phyloP scores from a whole-genome alignment of 2,329 filamentous ascomycete species.

The Aspergillus sp. region DNA sequence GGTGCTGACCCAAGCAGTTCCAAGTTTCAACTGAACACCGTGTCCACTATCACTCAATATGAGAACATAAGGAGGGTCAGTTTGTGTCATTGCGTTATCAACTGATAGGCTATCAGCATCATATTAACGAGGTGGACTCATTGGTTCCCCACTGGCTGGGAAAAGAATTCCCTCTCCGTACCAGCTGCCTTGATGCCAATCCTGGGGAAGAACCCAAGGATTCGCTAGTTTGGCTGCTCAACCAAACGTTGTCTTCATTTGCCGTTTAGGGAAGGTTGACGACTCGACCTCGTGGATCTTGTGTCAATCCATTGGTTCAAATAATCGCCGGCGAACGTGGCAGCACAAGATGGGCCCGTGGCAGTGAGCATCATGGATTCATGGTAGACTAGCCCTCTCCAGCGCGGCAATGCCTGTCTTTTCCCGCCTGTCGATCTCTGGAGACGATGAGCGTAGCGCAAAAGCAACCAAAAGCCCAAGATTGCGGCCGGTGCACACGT shows the following conservation, averaged over 20 bases:
- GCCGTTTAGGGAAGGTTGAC: constrained; percentile 3
- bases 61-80: neutral
- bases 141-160: neutral
- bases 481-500: constrained; percentile 4
- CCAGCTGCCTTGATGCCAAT: neutral
- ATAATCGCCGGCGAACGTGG: constrained; percentile 1
- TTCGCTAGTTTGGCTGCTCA: no score
- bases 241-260: neutral
- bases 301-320: neutral
- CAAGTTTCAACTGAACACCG: constrained; percentile 9
- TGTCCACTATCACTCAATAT: constrained; percentile 7
- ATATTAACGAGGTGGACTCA: neutral
- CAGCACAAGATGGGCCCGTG: no score
- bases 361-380: no score
- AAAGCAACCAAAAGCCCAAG: neutral
- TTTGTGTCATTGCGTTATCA: neutral
- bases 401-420: no score
- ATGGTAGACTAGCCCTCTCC: no score
- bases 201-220: constrained; percentile 1
- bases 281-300: neutral
- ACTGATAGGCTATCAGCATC: neutral
- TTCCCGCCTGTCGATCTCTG: no score
- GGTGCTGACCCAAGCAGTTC: neutral
- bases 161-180: neutral
- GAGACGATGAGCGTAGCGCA: no score